A percentile compares a stretch with the other conserved stretches of the same genome.
Conservation (phyloP, 164 flowering plant species). For the Aristolochia fimbriata region DNA sequence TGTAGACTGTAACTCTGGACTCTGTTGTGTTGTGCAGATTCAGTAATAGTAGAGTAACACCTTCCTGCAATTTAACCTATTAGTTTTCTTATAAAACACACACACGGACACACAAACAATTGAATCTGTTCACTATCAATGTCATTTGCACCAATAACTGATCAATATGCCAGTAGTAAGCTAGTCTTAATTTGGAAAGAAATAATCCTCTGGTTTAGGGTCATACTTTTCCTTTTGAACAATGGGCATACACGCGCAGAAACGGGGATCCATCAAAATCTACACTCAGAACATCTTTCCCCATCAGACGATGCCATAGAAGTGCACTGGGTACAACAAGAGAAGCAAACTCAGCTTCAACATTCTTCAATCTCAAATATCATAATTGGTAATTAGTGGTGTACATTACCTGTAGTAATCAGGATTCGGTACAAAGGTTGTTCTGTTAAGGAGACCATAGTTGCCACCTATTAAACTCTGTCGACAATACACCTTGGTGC, state of each 20-base stretch:
- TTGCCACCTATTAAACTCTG: constrained; percentile 83
- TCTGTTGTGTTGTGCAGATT: constrained; percentile 61
- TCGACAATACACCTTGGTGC: constrained; percentile 78
- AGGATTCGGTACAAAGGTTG: constrained; percentile 74
- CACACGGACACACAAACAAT: not conserved
- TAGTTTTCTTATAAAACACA: not conserved
- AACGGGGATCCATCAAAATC: constrained; percentile 29
- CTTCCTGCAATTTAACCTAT: constrained; percentile 36
- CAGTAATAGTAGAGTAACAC: constrained; percentile 67
- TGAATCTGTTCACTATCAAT: not conserved
- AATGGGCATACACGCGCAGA: constrained; percentile 84
- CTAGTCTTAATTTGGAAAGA: not conserved
- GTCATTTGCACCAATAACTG: too few relatives aligned
- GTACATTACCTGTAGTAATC: constrained; percentile 73
- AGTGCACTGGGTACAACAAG: constrained; percentile 52
- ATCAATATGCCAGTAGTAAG: too few relatives aligned
- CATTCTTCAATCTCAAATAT: not conserved
- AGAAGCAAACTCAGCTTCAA: not conserved
- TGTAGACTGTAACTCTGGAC: constrained; percentile 27
- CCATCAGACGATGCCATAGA: constrained; percentile 92
- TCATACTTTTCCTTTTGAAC: constrained; percentile 74
- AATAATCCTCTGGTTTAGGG: not conserved
- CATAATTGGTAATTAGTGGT: not conserved
- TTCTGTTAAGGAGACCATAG: constrained; percentile 74
- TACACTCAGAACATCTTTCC: constrained; percentile 57